These are phyloP conservation scores for Dinochytrium kinnereticum DNA, from an alignment of 371 early-diverging fungal genomes.

Conservation along the genomic window DNA sequence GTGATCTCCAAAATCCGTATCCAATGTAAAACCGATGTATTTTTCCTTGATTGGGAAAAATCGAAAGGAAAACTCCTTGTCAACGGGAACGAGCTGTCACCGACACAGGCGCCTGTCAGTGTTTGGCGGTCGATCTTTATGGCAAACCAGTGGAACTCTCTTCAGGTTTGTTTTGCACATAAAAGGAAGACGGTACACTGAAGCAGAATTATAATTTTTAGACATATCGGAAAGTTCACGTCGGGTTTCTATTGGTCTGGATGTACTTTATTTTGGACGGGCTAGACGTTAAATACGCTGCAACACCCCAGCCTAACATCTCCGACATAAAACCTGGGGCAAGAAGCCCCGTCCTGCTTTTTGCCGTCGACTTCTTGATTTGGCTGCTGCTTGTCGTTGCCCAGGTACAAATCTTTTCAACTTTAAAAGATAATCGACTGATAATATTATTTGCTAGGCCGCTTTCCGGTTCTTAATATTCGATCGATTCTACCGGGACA, in stretches of 20 bases:
- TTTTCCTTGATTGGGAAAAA: constrained; percentile 63
- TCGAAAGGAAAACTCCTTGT: constrained; percentile 38
- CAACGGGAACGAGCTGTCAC: constrained; percentile 21
- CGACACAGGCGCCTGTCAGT: constrained; percentile 48
- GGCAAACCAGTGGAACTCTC: constrained; percentile 53
- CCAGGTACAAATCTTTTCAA: constrained; percentile 38
- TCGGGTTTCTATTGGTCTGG: constrained; percentile 47
- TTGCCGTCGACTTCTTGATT: constrained; percentile 43
- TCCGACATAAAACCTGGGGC: constrained; percentile 38
- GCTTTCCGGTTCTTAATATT: constrained; percentile 40
- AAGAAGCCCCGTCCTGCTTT: constrained; percentile 46
- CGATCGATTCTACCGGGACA: constrained; percentile 52
- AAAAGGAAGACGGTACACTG: no score
- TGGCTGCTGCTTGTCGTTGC: constrained; percentile 42
- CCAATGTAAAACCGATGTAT: constrained; percentile 54
- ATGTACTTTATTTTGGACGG: constrained; percentile 52
- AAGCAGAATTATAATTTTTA: constrained; percentile 4
- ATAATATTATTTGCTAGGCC: constrained; percentile 16
- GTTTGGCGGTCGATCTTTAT: constrained; percentile 60
- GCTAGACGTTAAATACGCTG: constrained; percentile 36
- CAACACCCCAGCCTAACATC: constrained; percentile 47
- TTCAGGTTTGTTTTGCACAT: no score
- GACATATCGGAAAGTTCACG: constrained; percentile 44
- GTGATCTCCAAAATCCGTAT: constrained; percentile 30
- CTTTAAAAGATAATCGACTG: neutral